Conservation (phyloP, 192 early-diverging fungal species). For the Coemansia nantahalensis region DNA sequence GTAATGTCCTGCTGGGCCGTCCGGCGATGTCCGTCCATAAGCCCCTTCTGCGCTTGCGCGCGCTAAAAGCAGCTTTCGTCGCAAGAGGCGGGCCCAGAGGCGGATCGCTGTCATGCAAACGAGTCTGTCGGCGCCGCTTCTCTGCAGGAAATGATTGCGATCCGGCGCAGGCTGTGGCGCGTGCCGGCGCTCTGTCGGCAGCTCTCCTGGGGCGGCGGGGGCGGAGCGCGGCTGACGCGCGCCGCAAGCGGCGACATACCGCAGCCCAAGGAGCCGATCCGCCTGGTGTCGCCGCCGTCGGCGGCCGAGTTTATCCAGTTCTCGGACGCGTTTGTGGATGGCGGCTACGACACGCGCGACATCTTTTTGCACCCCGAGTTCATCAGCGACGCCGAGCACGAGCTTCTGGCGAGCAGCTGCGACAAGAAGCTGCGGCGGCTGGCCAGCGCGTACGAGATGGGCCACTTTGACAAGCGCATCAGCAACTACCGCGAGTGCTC, state of each 20-base stretch:
- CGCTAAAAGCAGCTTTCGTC: too few species aligned
- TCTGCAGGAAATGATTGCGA: not conserved
- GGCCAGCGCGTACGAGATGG: constrained; percentile 60
- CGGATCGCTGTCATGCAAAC: too few species aligned
- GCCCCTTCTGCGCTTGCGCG: too few species aligned
- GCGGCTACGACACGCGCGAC: constrained; percentile 24
- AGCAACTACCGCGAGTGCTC: constrained; percentile 68
- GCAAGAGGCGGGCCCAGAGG: too few species aligned
- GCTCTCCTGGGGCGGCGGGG: constrained; percentile 5
- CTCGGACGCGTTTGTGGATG: constrained; percentile 18
- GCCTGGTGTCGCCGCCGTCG: constrained; percentile 14
- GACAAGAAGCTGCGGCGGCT: constrained; percentile 55
- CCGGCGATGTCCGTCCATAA: too few species aligned
- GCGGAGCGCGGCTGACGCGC: constrained; percentile 23
- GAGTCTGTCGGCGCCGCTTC: too few species aligned
- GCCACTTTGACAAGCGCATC: constrained; percentile 79
- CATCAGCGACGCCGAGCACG: constrained; percentile 37
- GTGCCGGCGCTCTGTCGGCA: not conserved
- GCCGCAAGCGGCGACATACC: constrained; percentile 26
- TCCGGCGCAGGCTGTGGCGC: not conserved
- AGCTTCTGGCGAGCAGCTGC: constrained; percentile 42
- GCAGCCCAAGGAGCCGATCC: constrained; percentile 18
- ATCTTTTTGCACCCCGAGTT: constrained; percentile 46
- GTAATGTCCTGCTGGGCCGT: too few species aligned
- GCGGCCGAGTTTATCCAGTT: constrained; percentile 21